Evolutionary conservation across 2,329 filamentous ascomycete genomes (phyloP).

Genomic region (Metarhizium guizhouense): DNA sequence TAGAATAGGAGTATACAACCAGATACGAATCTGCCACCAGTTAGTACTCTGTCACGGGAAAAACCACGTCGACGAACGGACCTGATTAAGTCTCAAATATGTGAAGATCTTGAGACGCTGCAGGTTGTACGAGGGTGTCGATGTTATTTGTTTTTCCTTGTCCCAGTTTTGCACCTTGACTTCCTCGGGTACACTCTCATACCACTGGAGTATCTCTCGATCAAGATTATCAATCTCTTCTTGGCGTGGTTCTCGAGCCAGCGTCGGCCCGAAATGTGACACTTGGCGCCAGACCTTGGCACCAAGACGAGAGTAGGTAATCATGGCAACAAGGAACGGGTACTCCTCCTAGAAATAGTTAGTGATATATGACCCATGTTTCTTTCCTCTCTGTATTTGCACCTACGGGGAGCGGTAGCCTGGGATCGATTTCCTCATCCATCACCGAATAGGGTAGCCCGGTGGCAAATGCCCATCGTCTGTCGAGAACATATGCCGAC

Average conservation of each 20-base stretch:
- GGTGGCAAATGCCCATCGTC: slow-evolving; percentile 83
- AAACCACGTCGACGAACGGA: slow-evolving; percentile 9
- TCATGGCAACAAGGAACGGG: slow-evolving; percentile 76
- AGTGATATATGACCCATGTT: background rate
- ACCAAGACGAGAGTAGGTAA: slow-evolving; percentile 71
- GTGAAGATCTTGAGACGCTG: slow-evolving; percentile 74
- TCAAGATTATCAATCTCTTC: slow-evolving; percentile 76
- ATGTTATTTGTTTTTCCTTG: slow-evolving; percentile 40
- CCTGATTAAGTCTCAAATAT: slow-evolving; percentile 77
- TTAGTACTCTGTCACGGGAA: slow-evolving; percentile 2
- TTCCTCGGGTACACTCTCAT: slow-evolving; percentile 60
- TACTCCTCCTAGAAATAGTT: slow-evolving; percentile 32
- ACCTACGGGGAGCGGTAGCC: slow-evolving; percentile 69
- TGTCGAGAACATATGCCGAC: slow-evolving; percentile 77
- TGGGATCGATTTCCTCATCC: slow-evolving; percentile 76
- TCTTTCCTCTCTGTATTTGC: background rate
- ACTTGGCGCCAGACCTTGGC: slow-evolving; percentile 83
- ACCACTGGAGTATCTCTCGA: slow-evolving; percentile 80
- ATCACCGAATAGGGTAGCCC: slow-evolving; percentile 80
- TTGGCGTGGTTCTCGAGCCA: slow-evolving; percentile 55
- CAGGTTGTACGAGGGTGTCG: slow-evolving; percentile 53
- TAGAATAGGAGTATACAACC: slow-evolving; percentile 79
- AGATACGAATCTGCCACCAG: slow-evolving; percentile 57
- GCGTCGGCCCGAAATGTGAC: slow-evolving; percentile 53
- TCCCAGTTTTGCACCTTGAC: slow-evolving; percentile 52